Evolutionary conservation across 2,329 filamentous ascomycete species (phyloP).

Genomic region (Anthostomella pinea): DNA sequence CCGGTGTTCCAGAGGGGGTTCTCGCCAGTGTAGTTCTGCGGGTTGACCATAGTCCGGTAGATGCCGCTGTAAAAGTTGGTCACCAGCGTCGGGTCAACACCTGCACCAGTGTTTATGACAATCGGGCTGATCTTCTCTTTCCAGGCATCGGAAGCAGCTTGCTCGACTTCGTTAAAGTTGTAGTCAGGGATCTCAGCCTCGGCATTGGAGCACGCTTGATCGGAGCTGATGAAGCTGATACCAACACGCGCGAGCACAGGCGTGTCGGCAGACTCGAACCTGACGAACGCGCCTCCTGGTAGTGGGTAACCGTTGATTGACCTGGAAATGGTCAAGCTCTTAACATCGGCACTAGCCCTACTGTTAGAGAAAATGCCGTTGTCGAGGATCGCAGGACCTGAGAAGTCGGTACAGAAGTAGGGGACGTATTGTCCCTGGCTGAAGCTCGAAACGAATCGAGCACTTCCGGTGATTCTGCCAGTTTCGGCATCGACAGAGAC

Average conservation of each 20-base stretch:
- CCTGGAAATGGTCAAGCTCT: constrained; percentile 46
- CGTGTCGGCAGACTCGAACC: constrained; percentile 50
- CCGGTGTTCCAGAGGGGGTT: constrained; percentile 64
- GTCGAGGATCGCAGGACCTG: constrained; percentile 54
- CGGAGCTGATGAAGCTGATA: constrained; percentile 64
- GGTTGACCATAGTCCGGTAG: constrained; percentile 71
- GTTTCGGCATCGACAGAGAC: constrained; percentile 52
- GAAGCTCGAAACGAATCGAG: constrained; percentile 62
- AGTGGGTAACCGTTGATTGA: constrained; percentile 53
- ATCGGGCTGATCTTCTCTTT: constrained; percentile 58
- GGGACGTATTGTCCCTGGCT: constrained; percentile 58
- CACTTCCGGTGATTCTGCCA: constrained; percentile 62
- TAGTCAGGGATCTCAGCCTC: constrained; percentile 67
- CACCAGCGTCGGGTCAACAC: constrained; percentile 52
- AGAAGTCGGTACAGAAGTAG: constrained; percentile 68
- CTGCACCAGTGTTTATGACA: constrained; percentile 47
- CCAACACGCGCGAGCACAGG: constrained; percentile 65
- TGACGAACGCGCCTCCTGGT: constrained; percentile 61
- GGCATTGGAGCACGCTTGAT: constrained; percentile 65
- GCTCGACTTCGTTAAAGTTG: constrained; percentile 55
- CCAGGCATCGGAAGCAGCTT: constrained; percentile 57
- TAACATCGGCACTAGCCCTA: constrained; percentile 46
- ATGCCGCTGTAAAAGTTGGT: constrained; percentile 69
- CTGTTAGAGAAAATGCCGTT: constrained; percentile 61
- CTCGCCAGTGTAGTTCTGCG: constrained; percentile 72